Evolutionary conservation across 352 stramenopile genomes (phyloP).

Genomic region (Phytophthora syringae): DNA sequence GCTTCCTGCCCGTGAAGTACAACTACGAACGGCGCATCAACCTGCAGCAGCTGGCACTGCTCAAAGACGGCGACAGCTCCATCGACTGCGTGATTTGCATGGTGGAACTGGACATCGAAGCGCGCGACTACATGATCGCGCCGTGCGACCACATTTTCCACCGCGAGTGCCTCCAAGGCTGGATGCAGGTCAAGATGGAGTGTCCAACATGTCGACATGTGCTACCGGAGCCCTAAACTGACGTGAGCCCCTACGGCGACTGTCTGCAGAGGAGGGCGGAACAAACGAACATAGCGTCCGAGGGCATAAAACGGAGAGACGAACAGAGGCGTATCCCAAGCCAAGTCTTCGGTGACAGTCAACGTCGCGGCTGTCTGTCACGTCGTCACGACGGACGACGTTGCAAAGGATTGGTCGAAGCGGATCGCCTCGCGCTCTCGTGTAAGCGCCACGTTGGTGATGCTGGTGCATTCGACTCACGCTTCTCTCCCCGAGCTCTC

Average conservation of each 20-base stretch:
- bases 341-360: conserved; percentile 14
- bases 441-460: conserved; percentile 9
- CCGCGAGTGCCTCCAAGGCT: conserved; percentile 93
- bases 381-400: conserved; percentile 17
- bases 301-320: conserved; percentile 30
- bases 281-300: conserved; percentile 25
- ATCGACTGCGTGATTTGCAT: conserved; percentile 91
- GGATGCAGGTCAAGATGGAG: conserved; percentile 99
- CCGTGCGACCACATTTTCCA: conserved; percentile 98
- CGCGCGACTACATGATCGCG: conserved; percentile 95
- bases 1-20: conserved; percentile 97
- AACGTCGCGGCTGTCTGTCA: conserved; percentile 12
- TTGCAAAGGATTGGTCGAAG: conserved; percentile 22
- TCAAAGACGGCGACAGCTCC: conserved; percentile 68
- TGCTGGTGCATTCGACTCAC: conserved; percentile 14
- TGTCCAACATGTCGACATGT: conserved; percentile 94
- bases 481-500: conserved; percentile 1
- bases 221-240: conserved; percentile 83
- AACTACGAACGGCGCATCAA: conserved; percentile 94
- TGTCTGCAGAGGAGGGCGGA: conserved; percentile 32
- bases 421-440: conserved; percentile 12
- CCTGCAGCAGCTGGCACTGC: conserved; percentile 65
- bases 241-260: conserved; percentile 24
- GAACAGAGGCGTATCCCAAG: conserved; percentile 5
- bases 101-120: conserved; percentile 80